Conservation (phyloP, 129 eudicot genomes). For the Chrysanthemum makinoi region DNA sequence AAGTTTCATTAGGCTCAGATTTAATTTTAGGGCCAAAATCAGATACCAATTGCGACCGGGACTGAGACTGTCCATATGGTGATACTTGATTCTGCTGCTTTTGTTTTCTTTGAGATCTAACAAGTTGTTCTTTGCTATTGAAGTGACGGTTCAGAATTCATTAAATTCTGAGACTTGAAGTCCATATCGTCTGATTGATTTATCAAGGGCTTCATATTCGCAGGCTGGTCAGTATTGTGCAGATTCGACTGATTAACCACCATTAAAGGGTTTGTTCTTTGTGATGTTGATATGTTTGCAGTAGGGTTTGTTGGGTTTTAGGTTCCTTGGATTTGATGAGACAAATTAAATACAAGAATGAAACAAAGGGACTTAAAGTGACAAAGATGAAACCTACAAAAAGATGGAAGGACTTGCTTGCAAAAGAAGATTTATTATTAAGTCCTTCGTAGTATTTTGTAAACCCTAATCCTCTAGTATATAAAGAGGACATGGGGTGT, state of each 20-base stretch:
- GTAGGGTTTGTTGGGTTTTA: too few species aligned
- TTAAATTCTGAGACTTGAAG: constrained; percentile 21
- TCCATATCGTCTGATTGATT: constrained; percentile 37
- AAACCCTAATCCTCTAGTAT: too few species aligned
- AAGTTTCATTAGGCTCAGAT: constrained; percentile 51
- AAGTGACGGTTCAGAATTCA: constrained; percentile 54
- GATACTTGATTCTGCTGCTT: constrained; percentile 46
- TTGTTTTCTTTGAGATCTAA: constrained; percentile 52
- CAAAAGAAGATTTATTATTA: too few species aligned
- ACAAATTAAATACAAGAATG: too few species aligned
- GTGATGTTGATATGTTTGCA: constrained; percentile 44
- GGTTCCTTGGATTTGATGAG: too few species aligned
- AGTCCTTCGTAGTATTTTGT: too few species aligned
- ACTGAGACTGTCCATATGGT: constrained; percentile 45
- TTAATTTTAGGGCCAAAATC: constrained; percentile 45
- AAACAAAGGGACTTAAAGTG: too few species aligned
- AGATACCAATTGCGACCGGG: constrained; percentile 51
- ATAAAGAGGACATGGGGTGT: too few species aligned
- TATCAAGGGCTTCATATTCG: constrained; percentile 38
- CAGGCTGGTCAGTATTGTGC: constrained; percentile 39
- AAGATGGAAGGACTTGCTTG: too few species aligned
- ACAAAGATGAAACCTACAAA: too few species aligned
- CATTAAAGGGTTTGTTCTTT: constrained; percentile 40
- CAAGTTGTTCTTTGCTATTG: constrained; percentile 55
- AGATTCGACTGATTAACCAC: constrained; percentile 49